These are phyloP conservation scores for Alternaria dauci DNA, from an alignment of 2,329 filamentous ascomycete species.

Conservation along the genomic window DNA sequence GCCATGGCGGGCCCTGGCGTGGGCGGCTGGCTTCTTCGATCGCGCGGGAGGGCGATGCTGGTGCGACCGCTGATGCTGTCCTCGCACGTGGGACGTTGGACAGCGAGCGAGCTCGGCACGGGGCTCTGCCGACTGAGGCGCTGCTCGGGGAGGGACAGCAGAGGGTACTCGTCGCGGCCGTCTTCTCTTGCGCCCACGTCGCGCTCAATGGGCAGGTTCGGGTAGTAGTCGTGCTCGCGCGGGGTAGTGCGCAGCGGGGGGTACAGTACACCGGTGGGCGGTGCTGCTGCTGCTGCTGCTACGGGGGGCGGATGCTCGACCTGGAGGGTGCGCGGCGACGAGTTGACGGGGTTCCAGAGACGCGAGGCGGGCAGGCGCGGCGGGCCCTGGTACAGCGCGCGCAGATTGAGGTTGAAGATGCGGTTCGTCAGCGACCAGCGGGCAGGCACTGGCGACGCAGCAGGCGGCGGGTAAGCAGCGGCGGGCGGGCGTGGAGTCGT, in stretches of 20 bases:
- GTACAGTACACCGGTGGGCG: background rate
- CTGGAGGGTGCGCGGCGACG: conserved; percentile 60
- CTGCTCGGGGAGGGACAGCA: conserved; percentile 66
- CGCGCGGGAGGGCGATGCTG: conserved; percentile 61
- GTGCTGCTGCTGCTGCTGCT: conserved; percentile 54
- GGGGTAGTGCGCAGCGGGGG: background rate
- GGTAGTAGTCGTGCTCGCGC: conserved; percentile 31
- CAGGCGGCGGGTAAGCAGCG: conserved; percentile 36
- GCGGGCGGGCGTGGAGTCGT: conserved; percentile 39
- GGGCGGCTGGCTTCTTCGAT: conserved; percentile 40
- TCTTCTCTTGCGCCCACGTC: conserved; percentile 31
- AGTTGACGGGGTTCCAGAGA: conserved; percentile 69
- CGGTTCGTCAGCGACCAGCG: conserved; percentile 55
- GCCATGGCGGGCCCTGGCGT: conserved; percentile 40
- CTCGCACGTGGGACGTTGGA: conserved; percentile 52
- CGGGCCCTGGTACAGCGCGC: conserved; percentile 35
- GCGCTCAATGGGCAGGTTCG: conserved; percentile 56
- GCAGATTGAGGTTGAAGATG: conserved; percentile 50
- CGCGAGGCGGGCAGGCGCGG: conserved; percentile 57
- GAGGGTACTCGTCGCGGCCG: conserved; percentile 61
- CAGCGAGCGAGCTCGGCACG: conserved; percentile 45
- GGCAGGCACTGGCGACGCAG: conserved; percentile 38
- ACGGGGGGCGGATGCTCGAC: conserved; percentile 45
- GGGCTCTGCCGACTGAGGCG: conserved; percentile 62
- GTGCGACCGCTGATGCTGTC: conserved; percentile 53